Base-by-base conservation (phyloP, 2,329 filamentous ascomycete species). In the Botrytis medusae region DNA sequence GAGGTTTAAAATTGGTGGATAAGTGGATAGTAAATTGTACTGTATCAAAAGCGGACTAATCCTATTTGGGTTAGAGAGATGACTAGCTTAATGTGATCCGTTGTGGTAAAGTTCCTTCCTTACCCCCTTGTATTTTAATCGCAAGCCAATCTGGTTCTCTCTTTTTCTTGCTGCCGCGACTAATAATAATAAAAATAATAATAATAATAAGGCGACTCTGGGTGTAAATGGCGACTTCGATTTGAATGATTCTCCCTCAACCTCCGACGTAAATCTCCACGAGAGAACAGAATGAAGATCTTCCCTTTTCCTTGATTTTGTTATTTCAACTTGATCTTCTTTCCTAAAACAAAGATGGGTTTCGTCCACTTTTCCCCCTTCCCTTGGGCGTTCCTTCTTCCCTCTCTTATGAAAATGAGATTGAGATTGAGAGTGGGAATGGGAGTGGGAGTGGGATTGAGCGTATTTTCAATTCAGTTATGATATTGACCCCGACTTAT, bases 1-100 rank as follows among this genome's bases (percentile, higher is more conserved):
- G 71, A 72, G 29, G 71, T 68, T 72, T 63, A 40, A 65, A 46
- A 60, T 68, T 72, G 59, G 70, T 42, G 40, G 34, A 40, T 69
- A 69, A 32, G 67, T 72, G 51, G 51, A 57, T 29, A 57, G 51
- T 57, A 57, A 44, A 57, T 32, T 65, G 46, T 48, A 68, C 48
- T 37, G 71, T 72, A 72, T 72, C 62, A 72, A 68, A 60, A 72
- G 32, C 60, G 62, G 25, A 1, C 62, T 51, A 72, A 63, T 10
- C 63, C 70, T 61, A 72, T 46, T 29, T 59, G 10, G 48, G 70
- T 68, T 72, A 72, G 40, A 59, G 48, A 57, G 4, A 4, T 46
- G 71, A 46, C 64, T 72, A 72, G 71, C 34, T 37, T 32, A 12
- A 46, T 60, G 48, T 37, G 64, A 48, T 71, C 42, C 32, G 22